Conservation (phyloP, 352 stramenopile species). For the Peronospora farinosa region DNA sequence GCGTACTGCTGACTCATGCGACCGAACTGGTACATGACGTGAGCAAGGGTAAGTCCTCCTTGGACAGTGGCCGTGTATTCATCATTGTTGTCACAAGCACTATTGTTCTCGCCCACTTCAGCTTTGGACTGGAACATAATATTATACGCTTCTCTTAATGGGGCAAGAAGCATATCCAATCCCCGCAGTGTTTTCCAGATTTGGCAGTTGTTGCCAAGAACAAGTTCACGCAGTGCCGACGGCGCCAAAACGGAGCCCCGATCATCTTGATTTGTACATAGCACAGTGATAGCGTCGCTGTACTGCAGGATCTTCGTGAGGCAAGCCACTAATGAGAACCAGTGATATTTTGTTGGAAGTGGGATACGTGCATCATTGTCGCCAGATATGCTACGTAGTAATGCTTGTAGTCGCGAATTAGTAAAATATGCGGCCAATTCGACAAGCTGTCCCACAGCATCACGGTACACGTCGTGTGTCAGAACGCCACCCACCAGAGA, state of each 20-base stretch:
- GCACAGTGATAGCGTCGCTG: constrained; percentile 42
- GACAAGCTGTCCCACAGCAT: constrained; percentile 50
- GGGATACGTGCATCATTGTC: constrained; percentile 40
- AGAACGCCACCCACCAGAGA: constrained; percentile 51
- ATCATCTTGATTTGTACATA: constrained; percentile 37
- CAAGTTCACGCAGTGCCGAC: constrained; percentile 46
- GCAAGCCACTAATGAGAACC: constrained; percentile 60
- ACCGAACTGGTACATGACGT: constrained; percentile 74
- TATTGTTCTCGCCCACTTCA: constrained; percentile 10
- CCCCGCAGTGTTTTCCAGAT: constrained; percentile 44
- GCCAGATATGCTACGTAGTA: constrained; percentile 33
- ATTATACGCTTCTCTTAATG: constrained; percentile 54
- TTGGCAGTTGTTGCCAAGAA: constrained; percentile 40
- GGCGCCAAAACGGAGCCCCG: constrained; percentile 17
- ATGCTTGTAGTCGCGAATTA: constrained; percentile 37
- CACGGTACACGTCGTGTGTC: constrained; percentile 42
- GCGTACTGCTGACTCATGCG: constrained; percentile 70
- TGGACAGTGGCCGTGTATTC: constrained; percentile 29
- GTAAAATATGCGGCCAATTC: constrained; percentile 61
- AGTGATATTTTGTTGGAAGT: constrained; percentile 51
- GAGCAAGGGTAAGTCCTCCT: constrained; percentile 52
- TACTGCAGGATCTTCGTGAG: constrained; percentile 45
- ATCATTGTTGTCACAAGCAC: constrained; percentile 23
- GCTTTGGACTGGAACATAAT: constrained; percentile 42
- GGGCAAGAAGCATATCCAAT: constrained; percentile 40